phyloP scores from a whole-genome alignment of 495 filamentous ascomycete species.

The Hypoxylon lienhwacheense region DNA sequence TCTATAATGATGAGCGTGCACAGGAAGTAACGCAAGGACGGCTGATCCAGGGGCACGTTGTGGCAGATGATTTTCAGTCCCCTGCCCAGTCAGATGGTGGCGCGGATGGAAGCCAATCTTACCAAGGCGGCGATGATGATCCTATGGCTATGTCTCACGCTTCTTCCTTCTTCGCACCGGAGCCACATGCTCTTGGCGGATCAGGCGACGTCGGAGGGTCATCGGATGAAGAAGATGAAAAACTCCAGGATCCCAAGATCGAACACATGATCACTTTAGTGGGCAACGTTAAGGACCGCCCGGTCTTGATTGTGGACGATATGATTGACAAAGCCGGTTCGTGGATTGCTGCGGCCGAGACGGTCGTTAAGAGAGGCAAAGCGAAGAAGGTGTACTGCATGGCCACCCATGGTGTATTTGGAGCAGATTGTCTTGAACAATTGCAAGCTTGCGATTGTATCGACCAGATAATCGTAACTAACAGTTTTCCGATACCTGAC shows the following conservation, averaged over 20 bases:
- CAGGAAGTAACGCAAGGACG: slow-evolving; percentile 89
- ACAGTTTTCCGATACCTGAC: slow-evolving; percentile 86
- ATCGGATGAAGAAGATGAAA: slow-evolving; percentile 88
- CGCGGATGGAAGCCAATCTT: slow-evolving; percentile 41
- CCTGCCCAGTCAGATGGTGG: slow-evolving; percentile 63
- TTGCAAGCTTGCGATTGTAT: slow-evolving; percentile 91
- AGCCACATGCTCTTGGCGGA: slow-evolving; percentile 73
- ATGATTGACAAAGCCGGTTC: slow-evolving; percentile 98
- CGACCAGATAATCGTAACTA: slow-evolving; percentile 91
- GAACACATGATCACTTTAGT: slow-evolving; percentile 97
- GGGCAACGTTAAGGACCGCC: slow-evolving; percentile 81
- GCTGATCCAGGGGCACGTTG: slow-evolving; percentile 93
- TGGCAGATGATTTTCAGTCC: slow-evolving; percentile 89
- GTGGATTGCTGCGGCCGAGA: slow-evolving; percentile 98
- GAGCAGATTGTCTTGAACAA: slow-evolving; percentile 83
- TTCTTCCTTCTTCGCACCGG: slow-evolving; percentile 58
- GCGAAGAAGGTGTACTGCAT: slow-evolving; percentile 97
- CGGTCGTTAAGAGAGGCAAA: slow-evolving; percentile 86
- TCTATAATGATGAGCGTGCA: slow-evolving; percentile 85
- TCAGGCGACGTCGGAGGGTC: slow-evolving; percentile 75
- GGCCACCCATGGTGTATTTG: slow-evolving; percentile 94
- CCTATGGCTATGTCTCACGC: slow-evolving; percentile 59
- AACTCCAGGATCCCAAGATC: slow-evolving; percentile 67
- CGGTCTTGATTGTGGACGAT: slow-evolving; percentile 94
- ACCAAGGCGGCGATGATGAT: slow-evolving; percentile 52